Evolutionary conservation across 139 green algal species (phyloP), one percentile per base, ranked within the genome.

Genomic region (Axilococcus clingmanii): DNA sequence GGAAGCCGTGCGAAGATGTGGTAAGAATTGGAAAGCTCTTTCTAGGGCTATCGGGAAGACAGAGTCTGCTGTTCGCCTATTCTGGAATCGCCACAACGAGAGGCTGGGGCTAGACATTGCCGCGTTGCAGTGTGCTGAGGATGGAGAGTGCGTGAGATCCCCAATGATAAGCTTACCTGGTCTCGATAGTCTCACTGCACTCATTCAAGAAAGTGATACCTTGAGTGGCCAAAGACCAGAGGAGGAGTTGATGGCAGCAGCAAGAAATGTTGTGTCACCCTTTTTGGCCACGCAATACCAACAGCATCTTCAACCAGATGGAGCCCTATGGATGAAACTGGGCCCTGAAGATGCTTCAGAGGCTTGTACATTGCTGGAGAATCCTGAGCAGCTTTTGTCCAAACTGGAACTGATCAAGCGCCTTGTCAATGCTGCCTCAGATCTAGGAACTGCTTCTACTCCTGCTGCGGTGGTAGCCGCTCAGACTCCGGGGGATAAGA

Each of bases 61-160:
- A 9, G 48, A 66, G 20, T 59, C 43, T 2, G 62, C 74, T 17
- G 71, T 62, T 28, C 71, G 71, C 25, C 54, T 70, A 28, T 87
- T 70, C 60, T 87, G 65, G 61, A 57, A 65, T 37, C 69, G 71
- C 11, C 50, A 80, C 52, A 63, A 59, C 3, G 51, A 76, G 42
- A 67, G 76, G 4, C 65, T 86, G 28, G 62, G 52, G 3, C 41
- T 86, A 11, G 75, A 86, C 32, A 33, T 37, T 7, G 36, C 79
- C 15, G 9, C 22, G 9, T 19, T 48, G 49, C 29, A 43, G 19
- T 14, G 14, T 15, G 17, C 19, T 24, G 19, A 42, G 49, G 11
- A 20, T 12, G 22, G 23, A 15, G 43, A 57, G 15, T 44, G 49
- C 28, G 30, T 29, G 37, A 48, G 28, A 15, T 46, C 15, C 20